Conservation (phyloP, 83 land plant genomes). For the Thuja plicata region DNA sequence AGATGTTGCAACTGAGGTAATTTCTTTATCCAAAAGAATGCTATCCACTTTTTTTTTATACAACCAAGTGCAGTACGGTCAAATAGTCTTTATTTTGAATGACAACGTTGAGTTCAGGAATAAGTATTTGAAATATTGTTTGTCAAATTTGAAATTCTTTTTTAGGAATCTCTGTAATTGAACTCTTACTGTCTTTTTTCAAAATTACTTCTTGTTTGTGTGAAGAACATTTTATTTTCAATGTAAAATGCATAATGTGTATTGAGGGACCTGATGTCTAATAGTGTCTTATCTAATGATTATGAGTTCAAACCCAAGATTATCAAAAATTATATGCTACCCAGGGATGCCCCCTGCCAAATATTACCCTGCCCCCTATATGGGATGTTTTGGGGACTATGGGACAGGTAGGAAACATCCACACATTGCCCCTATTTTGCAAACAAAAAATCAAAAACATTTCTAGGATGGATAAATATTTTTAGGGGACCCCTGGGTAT, state of each 20-base stretch:
- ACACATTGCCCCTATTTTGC: too few relatives aligned
- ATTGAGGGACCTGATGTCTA: neutral
- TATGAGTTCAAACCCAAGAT: neutral
- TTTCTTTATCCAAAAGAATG: neutral
- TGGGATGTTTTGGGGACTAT: too few relatives aligned
- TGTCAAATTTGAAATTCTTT: neutral
- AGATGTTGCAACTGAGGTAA: constrained; percentile 83
- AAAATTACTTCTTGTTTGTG: neutral
- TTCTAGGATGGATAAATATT: too few relatives aligned
- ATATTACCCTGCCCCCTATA: too few relatives aligned
- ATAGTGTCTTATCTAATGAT: neutral
- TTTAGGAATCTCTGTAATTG: neutral
- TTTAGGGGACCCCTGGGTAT: too few relatives aligned
- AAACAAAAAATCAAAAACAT: too few relatives aligned
- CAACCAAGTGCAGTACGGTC: neutral
- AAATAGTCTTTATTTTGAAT: neutral
- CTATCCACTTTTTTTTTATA: neutral
- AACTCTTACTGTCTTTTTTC: neutral
- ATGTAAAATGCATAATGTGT: neutral
- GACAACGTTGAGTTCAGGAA: neutral
- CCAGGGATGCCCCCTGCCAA: too few relatives aligned
- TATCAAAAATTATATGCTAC: neutral
- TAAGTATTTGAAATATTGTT: neutral
- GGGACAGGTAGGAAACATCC: too few relatives aligned
- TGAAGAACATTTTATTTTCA: neutral